Conservation (phyloP, 768 basidiomycete species). For the Kwoniella europaea region DNA sequence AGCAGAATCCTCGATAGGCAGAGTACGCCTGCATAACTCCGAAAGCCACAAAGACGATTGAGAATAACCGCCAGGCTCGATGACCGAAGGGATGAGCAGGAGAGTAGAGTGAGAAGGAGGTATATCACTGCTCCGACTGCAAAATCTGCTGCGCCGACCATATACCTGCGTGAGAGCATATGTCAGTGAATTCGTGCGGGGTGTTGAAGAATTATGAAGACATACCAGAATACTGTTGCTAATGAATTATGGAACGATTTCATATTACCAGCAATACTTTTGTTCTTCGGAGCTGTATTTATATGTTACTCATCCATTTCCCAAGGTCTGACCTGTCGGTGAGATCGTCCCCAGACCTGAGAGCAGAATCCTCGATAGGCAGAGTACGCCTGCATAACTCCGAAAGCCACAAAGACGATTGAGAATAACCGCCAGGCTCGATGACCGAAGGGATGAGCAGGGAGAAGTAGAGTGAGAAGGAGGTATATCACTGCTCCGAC, state of each 20-base stretch:
- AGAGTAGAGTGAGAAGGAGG: constrained; percentile 44
- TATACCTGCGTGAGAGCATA: constrained; percentile 37
- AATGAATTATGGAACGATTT: no score
- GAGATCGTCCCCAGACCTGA: constrained; percentile 46
- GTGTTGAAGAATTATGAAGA: not conserved
- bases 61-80: constrained; percentile 43
- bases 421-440: constrained; percentile 44
- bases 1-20: constrained; percentile 50
- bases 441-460: constrained; percentile 30
- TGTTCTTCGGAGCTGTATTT: no score
- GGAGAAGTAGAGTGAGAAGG: constrained; percentile 42
- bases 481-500: constrained; percentile 40
- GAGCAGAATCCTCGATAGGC: constrained; percentile 51
- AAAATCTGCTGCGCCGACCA: constrained; percentile 43
- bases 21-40: constrained; percentile 50
- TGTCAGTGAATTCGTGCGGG: not conserved
- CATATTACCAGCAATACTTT: no score
- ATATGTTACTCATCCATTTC: no score
- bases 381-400: constrained; percentile 47
- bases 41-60: constrained; percentile 44
- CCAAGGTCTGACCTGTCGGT: constrained; percentile 50
- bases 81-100: constrained; percentile 28
- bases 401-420: constrained; percentile 46
- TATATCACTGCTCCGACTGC: constrained; percentile 37
- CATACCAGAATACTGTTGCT: constrained; percentile 53